A percentile compares a stretch with the other conserved stretches of the same genome.
Evolutionary conservation across 2,329 filamentous ascomycete genomes (phyloP).

Genomic region (Canariomyces notabilis): DNA sequence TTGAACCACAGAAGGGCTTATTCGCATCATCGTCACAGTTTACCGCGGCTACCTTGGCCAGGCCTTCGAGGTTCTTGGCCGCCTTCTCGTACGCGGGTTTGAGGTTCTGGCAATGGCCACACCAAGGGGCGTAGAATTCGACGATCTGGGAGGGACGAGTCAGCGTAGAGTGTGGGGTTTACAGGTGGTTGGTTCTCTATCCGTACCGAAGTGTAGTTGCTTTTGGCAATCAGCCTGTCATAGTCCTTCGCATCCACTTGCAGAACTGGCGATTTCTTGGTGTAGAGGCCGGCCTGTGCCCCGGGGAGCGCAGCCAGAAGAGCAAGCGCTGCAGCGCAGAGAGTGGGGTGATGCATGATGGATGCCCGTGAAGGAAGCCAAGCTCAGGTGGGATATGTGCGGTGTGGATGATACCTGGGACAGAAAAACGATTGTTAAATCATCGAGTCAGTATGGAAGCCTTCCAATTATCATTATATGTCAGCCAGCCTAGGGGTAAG

Average conservation of each 20-base stretch:
- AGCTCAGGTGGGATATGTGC: not conserved
- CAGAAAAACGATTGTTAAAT: slow-evolving; percentile 1
- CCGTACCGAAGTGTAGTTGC: slow-evolving; percentile 85
- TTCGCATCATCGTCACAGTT: slow-evolving; percentile 93
- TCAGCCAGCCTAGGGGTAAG: not conserved
- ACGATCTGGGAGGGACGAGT: slow-evolving; percentile 43
- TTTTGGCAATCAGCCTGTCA: slow-evolving; percentile 75
- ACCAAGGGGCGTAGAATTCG: slow-evolving; percentile 97
- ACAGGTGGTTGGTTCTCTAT: too few relatives aligned
- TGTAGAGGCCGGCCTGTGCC: slow-evolving; percentile 69
- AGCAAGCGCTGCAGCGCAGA: slow-evolving; percentile 54
- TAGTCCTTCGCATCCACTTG: slow-evolving; percentile 77
- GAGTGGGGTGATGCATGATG: slow-evolving; percentile 50
- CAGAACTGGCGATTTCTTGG: slow-evolving; percentile 80
- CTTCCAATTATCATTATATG: slow-evolving; percentile 1
- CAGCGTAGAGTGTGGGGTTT: not conserved
- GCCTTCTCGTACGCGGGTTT: slow-evolving; percentile 95
- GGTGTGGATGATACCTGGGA: not conserved
- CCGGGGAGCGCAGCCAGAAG: slow-evolving; percentile 62
- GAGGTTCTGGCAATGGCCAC: slow-evolving; percentile 92
- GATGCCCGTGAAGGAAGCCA: not conserved
- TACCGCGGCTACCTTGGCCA: slow-evolving; percentile 90
- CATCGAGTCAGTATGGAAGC: slow-evolving; percentile 1
- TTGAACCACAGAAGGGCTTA: slow-evolving; percentile 76
- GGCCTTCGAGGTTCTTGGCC: slow-evolving; percentile 79